phyloP scores from a whole-genome alignment of 208 protist species.

The Acanthamoeba polyphaga region DNA sequence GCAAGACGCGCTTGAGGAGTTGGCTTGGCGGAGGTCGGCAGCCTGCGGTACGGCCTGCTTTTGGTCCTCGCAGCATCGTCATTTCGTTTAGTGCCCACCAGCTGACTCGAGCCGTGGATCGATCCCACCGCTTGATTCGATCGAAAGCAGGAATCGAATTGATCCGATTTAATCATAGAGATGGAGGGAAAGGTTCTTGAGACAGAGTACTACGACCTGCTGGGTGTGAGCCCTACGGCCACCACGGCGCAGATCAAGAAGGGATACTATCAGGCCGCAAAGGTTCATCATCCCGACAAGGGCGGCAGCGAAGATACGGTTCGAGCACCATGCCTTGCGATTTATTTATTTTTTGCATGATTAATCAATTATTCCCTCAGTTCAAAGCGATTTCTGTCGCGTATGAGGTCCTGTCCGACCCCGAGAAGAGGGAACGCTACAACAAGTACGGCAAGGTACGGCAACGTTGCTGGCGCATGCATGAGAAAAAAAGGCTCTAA shows the following conservation, averaged over 20 bases:
- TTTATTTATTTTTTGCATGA: background rate
- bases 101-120: background rate
- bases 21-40: too few relatives aligned
- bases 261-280: constrained; percentile 63
- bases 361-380: background rate
- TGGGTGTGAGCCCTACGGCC: constrained; percentile 46
- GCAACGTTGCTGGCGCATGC: background rate
- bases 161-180: background rate
- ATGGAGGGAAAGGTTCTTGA: constrained; percentile 73
- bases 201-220: constrained; percentile 72
- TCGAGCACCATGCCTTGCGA: background rate
- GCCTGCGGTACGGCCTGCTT: background rate
- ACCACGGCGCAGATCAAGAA: constrained; percentile 68
- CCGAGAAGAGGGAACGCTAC: constrained; percentile 45
- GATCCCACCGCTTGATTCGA: background rate
- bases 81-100: background rate
- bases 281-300: constrained; percentile 70
- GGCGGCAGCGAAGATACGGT: constrained; percentile 73
- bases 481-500: too few relatives aligned
- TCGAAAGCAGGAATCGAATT: background rate
- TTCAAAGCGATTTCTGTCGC: constrained; percentile 65
- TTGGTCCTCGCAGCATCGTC: background rate
- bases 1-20: too few relatives aligned
- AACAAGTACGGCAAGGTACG: constrained; percentile 71
- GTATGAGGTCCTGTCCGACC: constrained; percentile 73